These are phyloP conservation scores for Tetracladium marchalianum DNA, from an alignment of 495 filamentous ascomycete genomes.

Conservation along the genomic window DNA sequence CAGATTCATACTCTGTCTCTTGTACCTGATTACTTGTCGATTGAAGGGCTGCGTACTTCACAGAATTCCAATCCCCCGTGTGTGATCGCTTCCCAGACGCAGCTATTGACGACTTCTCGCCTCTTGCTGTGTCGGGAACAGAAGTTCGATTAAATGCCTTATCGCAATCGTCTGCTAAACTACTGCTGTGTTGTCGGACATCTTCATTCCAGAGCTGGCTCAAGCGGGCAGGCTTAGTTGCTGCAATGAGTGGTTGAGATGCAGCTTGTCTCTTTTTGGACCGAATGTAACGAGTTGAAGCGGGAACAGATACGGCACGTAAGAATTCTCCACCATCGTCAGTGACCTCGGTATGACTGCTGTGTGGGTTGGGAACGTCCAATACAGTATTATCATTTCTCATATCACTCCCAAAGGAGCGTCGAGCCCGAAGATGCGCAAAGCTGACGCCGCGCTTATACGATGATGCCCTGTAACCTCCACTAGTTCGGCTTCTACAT, in stretches of 20 bases:
- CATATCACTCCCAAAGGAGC: constrained; percentile 7
- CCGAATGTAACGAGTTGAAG: constrained; percentile 17
- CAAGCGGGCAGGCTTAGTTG: constrained; percentile 1
- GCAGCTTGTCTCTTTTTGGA: constrained; percentile 14
- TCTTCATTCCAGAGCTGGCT: constrained; percentile 33
- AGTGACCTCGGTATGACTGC: constrained; percentile 16
- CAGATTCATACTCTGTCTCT: constrained; percentile 12
- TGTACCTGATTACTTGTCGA: neutral
- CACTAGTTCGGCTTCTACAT: constrained; percentile 45
- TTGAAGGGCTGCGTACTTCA: no score
- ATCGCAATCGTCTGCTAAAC: constrained; percentile 41
- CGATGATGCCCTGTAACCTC: constrained; percentile 36
- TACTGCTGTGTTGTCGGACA: constrained; percentile 35
- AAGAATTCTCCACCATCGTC: constrained; percentile 11
- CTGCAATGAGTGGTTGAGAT: neutral
- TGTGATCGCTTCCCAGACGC: no score
- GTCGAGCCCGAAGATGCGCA: constrained; percentile 33
- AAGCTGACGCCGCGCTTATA: constrained; percentile 79
- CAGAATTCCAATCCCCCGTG: no score
- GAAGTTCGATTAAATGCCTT: constrained; percentile 61
- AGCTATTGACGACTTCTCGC: no score
- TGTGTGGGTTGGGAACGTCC: constrained; percentile 10
- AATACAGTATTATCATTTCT: constrained; percentile 6
- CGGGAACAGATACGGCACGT: neutral
- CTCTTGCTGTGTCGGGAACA: neutral